Conservation (phyloP, 2,329 filamentous ascomycete genomes). For the Nothomitra cinnamomea region DNA sequence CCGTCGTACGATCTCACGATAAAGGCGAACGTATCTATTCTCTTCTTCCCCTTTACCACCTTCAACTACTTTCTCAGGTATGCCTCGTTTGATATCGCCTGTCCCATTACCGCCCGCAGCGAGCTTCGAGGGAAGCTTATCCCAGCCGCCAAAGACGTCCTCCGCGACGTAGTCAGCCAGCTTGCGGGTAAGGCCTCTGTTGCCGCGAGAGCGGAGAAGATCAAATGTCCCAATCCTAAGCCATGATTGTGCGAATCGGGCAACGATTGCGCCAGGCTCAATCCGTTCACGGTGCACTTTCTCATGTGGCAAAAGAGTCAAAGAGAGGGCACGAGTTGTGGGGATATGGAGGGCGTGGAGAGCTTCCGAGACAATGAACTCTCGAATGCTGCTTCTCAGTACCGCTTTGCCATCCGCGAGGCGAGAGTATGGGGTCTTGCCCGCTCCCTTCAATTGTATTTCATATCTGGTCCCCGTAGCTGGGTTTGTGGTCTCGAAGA, state of each 20-base stretch:
- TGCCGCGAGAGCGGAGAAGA: slow-evolving; percentile 65
- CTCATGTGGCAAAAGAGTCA: slow-evolving; percentile 57
- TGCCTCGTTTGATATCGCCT: slow-evolving; percentile 32
- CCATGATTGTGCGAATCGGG: slow-evolving; percentile 84
- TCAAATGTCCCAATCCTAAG: slow-evolving; percentile 92
- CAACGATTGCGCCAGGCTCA: slow-evolving; percentile 85
- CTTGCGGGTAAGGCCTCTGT: slow-evolving; percentile 54
- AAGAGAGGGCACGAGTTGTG: slow-evolving; percentile 67
- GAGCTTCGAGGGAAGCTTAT: slow-evolving; percentile 50
- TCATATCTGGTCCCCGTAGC: slow-evolving; percentile 61
- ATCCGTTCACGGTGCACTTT: slow-evolving; percentile 61
- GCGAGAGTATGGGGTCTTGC: slow-evolving; percentile 81
- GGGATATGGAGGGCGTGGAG: slow-evolving; percentile 76
- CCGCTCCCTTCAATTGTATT: slow-evolving; percentile 86
- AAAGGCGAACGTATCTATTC: slow-evolving; percentile 76
- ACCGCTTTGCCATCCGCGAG: slow-evolving; percentile 96
- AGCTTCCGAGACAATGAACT: slow-evolving; percentile 81
- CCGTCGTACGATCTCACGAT: slow-evolving; percentile 68
- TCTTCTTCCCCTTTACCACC: slow-evolving; percentile 52
- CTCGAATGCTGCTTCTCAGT: slow-evolving; percentile 76
- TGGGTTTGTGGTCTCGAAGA: slow-evolving; percentile 78
- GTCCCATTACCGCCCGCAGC: slow-evolving; percentile 30
- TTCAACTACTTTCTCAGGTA: slow-evolving; percentile 43
- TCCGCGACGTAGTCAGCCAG: slow-evolving; percentile 74
- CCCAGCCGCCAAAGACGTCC: slow-evolving; percentile 77